A percentile compares a stretch with the other conserved stretches of the same genome.
These are phyloP conservation scores for Leptographium wingfieldii DNA, from an alignment of 2,329 filamentous ascomycete genomes.

Conservation along the genomic window DNA sequence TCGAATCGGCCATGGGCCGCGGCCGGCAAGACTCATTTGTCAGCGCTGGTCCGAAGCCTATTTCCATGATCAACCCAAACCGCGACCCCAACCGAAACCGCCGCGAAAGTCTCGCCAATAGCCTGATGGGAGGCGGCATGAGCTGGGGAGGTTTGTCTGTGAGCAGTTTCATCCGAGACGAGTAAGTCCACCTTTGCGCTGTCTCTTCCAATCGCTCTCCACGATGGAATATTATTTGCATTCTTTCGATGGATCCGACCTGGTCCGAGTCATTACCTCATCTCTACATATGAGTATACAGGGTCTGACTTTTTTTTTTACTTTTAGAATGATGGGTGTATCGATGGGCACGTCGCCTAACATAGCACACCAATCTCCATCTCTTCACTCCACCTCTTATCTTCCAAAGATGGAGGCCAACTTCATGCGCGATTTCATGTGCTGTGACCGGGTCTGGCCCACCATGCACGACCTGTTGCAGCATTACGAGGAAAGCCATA, in stretches of 20 bases:
- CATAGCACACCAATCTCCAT: constrained; percentile 70
- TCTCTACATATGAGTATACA: not conserved
- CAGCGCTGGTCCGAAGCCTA: constrained; percentile 52
- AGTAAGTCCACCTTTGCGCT: constrained; percentile 41
- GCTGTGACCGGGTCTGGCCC: constrained; percentile 79
- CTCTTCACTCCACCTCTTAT: constrained; percentile 92
- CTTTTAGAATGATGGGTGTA: constrained; percentile 68
- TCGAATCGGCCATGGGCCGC: constrained; percentile 46
- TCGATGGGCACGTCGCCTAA: constrained; percentile 75
- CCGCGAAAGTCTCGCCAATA: constrained; percentile 50
- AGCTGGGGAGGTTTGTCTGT: constrained; percentile 96
- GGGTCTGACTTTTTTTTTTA: constrained; percentile 17
- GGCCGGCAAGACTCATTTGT: constrained; percentile 53
- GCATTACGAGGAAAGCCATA: constrained; percentile 93
- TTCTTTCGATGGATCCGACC: not conserved
- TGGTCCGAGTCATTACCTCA: not conserved
- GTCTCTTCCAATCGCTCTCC: not conserved
- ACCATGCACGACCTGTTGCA: constrained; percentile 90
- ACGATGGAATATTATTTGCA: not conserved
- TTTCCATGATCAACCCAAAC: constrained; percentile 53
- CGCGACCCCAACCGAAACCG: constrained; percentile 46
- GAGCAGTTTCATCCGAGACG: constrained; percentile 92
- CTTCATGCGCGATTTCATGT: constrained; percentile 95
- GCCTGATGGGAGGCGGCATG: constrained; percentile 71
- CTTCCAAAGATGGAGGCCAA: constrained; percentile 92